phyloP scores from a whole-genome alignment of 108 stramenopile species.

The Cyclotella kingstonii region DNA sequence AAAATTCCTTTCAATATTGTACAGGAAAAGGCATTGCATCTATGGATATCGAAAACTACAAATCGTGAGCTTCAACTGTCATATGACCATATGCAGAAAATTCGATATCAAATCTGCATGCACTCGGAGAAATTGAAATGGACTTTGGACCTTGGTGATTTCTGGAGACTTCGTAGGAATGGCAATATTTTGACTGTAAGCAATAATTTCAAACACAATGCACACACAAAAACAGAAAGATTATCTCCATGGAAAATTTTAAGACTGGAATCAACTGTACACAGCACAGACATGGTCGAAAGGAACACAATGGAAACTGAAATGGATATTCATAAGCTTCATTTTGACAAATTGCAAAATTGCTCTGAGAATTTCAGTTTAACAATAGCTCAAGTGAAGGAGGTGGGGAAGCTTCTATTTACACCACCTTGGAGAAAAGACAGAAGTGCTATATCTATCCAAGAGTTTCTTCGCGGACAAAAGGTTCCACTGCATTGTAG shows the following conservation, averaged over 20 bases:
- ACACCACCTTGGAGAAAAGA: slow-evolving; percentile 77
- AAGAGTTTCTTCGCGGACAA: slow-evolving; percentile 90
- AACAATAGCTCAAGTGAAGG: slow-evolving; percentile 24
- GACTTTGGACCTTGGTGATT: slow-evolving; percentile 62
- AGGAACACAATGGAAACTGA: background rate
- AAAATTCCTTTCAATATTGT: slow-evolving; percentile 47
- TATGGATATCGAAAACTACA: slow-evolving; percentile 41
- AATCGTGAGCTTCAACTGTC: slow-evolving; percentile 45
- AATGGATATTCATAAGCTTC: slow-evolving; percentile 6
- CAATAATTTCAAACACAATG: background rate
- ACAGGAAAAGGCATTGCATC: slow-evolving; percentile 61
- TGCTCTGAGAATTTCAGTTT: slow-evolving; percentile 1
- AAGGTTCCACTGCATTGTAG: slow-evolving; percentile 77
- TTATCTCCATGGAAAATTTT: slow-evolving; percentile 17
- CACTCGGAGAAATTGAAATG: slow-evolving; percentile 60
- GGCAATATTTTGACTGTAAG: slow-evolving; percentile 47
- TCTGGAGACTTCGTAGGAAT: slow-evolving; percentile 54
- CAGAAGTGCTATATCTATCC: slow-evolving; percentile 64
- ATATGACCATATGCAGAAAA: slow-evolving; percentile 54
- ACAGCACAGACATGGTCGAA: background rate
- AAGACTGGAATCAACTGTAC: background rate
- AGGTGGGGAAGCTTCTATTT: slow-evolving; percentile 41
- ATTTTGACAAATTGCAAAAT: slow-evolving; percentile 9
- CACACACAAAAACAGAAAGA: background rate
- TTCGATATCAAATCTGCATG: slow-evolving; percentile 52